Evolutionary conservation across 1,284 basidiomycete species (phyloP).

Genomic region (Ustilago hordei): DNA sequence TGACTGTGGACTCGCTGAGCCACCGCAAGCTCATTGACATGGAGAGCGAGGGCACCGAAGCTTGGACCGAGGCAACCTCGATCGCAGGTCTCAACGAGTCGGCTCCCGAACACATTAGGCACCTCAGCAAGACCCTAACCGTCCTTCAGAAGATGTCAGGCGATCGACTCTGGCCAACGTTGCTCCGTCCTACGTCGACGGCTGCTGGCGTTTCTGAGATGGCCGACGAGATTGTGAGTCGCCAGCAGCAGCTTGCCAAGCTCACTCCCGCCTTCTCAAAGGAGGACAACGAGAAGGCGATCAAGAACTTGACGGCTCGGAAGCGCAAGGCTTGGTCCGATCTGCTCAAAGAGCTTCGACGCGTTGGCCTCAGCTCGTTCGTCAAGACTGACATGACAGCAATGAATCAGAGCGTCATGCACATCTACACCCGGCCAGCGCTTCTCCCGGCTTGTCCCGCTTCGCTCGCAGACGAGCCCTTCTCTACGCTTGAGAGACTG

Average conservation of each 20-base stretch:
- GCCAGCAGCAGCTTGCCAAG: slow-evolving; percentile 75
- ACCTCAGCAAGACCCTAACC: slow-evolving; percentile 52
- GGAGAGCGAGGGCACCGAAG: slow-evolving; percentile 21
- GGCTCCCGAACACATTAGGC: slow-evolving; percentile 43
- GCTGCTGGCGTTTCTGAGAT: slow-evolving; percentile 74
- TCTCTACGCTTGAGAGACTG: slow-evolving; percentile 75
- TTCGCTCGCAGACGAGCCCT: slow-evolving; percentile 69
- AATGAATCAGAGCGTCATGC: slow-evolving; percentile 78
- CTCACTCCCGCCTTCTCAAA: slow-evolving; percentile 60
- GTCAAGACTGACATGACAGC: slow-evolving; percentile 76
- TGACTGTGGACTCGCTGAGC: slow-evolving; percentile 25
- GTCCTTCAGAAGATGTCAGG: slow-evolving; percentile 45
- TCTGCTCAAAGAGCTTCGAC: slow-evolving; percentile 87
- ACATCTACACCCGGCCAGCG: slow-evolving; percentile 74
- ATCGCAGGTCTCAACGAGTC: slow-evolving; percentile 19
- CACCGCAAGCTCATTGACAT: slow-evolving; percentile 9
- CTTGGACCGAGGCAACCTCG: slow-evolving; percentile 24
- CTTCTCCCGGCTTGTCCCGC: slow-evolving; percentile 23
- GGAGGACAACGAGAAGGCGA: slow-evolving; percentile 75
- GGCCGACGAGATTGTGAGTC: slow-evolving; percentile 80
- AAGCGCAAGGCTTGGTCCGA: slow-evolving; percentile 94
- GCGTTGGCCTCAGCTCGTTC: slow-evolving; percentile 76
- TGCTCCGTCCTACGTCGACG: slow-evolving; percentile 23
- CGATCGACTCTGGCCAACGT: slow-evolving; percentile 38
- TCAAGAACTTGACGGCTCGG: slow-evolving; percentile 80